A percentile compares a stretch with the other conserved stretches of the same genome.
These are phyloP conservation scores for Aspergillus sp. DNA, from an alignment of 2,329 filamentous ascomycete genomes.

Conservation along the genomic window DNA sequence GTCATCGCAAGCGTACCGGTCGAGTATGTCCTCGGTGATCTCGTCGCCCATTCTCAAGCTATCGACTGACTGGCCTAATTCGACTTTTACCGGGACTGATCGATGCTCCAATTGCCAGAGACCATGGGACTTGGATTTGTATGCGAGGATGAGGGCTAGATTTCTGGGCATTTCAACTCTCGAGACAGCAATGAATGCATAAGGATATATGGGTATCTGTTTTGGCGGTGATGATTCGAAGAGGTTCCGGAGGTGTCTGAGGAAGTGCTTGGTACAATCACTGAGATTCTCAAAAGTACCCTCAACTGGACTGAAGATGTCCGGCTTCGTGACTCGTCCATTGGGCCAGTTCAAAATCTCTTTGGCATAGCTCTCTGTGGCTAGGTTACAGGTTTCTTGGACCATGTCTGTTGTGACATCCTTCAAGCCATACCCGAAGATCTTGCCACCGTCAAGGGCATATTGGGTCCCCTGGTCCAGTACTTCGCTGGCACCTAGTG, in stretches of 20 bases:
- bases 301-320: background rate
- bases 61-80: background rate
- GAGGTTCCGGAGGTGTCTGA: background rate
- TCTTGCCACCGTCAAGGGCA: background rate
- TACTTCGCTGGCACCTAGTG: background rate
- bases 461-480: background rate
- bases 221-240: background rate
- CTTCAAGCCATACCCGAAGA: background rate
- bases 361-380: background rate
- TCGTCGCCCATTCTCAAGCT: background rate
- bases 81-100: background rate
- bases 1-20: background rate
- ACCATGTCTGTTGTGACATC: background rate
- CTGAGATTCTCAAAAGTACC: background rate
- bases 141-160: background rate
- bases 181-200: background rate
- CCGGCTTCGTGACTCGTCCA: background rate
- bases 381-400: background rate
- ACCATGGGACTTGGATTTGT: background rate
- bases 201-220: background rate
- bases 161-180: background rate
- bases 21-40: background rate
- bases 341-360: background rate
- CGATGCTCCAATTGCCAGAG: background rate
- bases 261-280: background rate